Percentiles rank a stretch among this genome's conserved stretches.
These are phyloP conservation scores for Teratosphaeria destructans DNA, from an alignment of 2,329 filamentous ascomycete genomes.

Conservation along the genomic window DNA sequence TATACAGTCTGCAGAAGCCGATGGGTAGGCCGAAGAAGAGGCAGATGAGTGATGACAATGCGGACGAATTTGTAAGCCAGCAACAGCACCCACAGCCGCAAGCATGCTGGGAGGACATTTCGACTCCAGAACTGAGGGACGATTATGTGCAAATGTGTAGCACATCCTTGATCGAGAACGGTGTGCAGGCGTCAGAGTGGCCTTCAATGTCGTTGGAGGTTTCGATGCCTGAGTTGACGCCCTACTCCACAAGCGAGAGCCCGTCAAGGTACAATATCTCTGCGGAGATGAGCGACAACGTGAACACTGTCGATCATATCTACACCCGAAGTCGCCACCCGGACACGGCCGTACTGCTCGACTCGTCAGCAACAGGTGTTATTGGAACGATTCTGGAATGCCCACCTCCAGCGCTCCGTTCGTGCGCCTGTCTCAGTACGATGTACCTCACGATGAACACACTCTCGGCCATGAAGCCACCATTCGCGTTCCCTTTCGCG, in stretches of 20 bases:
- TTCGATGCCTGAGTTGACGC: slow-evolving; percentile 11
- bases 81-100: not conserved
- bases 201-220: slow-evolving; percentile 1
- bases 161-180: slow-evolving; percentile 8
- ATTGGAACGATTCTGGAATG: slow-evolving; percentile 2
- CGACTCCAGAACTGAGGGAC: slow-evolving; percentile 1
- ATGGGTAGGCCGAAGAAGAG: slow-evolving; percentile 44
- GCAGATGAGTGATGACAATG: slow-evolving; percentile 19
- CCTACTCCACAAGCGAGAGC: slow-evolving; percentile 5
- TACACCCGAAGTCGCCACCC: slow-evolving; percentile 8
- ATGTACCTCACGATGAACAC: slow-evolving; percentile 35
- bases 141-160: not conserved
- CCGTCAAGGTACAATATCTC: no score
- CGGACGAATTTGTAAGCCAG: not conserved
- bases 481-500: slow-evolving; percentile 33
- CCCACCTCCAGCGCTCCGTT: slow-evolving; percentile 8
- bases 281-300: no score
- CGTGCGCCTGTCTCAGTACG: slow-evolving; percentile 36
- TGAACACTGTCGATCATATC: slow-evolving; percentile 7
- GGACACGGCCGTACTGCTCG: slow-evolving; percentile 9
- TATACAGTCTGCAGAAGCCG: slow-evolving; percentile 38
- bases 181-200: slow-evolving; percentile 9
- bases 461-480: slow-evolving; percentile 28
- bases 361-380: slow-evolving; percentile 7
- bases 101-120: not conserved